phyloP scores from a whole-genome alignment of 2,329 filamentous ascomycete species.

The Trichoderma atroviride region DNA sequence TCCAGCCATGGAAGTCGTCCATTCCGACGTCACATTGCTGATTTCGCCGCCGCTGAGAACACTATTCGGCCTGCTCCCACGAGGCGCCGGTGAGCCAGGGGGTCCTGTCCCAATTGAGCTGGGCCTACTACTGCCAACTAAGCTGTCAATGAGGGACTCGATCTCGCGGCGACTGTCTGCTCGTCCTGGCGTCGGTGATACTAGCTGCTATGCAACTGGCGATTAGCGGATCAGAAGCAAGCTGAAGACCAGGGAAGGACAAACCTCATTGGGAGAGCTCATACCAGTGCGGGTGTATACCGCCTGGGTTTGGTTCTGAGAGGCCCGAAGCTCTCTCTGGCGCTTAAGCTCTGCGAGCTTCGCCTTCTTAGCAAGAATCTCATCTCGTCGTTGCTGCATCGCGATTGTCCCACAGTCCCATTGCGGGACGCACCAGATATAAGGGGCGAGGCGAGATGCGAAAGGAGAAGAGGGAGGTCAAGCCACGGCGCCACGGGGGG shows the following conservation, averaged over 20 bases:
- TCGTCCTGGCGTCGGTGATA: constrained; percentile 70
- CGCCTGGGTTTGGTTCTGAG: constrained; percentile 60
- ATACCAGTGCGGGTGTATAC: constrained; percentile 68
- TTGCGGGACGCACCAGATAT: constrained; percentile 43
- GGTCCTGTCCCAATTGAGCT: constrained; percentile 66
- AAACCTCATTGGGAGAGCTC: constrained; percentile 72
- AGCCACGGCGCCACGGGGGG: constrained; percentile 16
- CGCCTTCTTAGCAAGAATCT: constrained; percentile 94
- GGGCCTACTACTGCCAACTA: constrained; percentile 78
- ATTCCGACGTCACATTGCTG: constrained; percentile 73
- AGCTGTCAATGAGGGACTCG: constrained; percentile 80
- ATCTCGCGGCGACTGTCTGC: constrained; percentile 73
- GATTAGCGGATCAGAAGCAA: constrained; percentile 10
- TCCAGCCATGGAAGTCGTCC: constrained; percentile 51
- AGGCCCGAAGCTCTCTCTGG: constrained; percentile 78
- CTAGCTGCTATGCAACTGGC: constrained; percentile 44
- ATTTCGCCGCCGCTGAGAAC: constrained; percentile 80
- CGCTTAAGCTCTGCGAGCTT: constrained; percentile 96
- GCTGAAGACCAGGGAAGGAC: constrained; percentile 34
- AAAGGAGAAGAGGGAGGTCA: constrained; percentile 12
- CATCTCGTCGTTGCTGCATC: constrained; percentile 85
- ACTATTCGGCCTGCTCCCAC: constrained; percentile 82
- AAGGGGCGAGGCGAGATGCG: constrained; percentile 9
- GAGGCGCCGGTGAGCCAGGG: constrained; percentile 64
- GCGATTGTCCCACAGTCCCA: constrained; percentile 50